Evolutionary conservation across 2,329 filamentous ascomycete species (phyloP).

Genomic region (Stemphylium vesicarium): DNA sequence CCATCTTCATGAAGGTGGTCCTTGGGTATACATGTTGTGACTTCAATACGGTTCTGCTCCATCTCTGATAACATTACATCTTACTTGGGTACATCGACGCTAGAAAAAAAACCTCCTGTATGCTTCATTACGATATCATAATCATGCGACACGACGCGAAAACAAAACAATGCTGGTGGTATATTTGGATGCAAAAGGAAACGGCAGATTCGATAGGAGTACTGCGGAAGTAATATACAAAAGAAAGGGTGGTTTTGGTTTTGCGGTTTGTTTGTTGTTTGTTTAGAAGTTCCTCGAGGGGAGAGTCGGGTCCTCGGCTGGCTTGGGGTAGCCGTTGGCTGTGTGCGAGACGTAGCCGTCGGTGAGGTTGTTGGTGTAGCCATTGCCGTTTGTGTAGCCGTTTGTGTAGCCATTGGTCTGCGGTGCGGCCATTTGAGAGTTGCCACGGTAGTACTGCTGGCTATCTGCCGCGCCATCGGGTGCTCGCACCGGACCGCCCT

Average conservation of each 20-base stretch:
- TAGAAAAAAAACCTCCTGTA: neutral
- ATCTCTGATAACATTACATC: neutral
- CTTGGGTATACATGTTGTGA: too few relatives aligned
- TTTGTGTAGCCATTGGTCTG: conserved; percentile 16
- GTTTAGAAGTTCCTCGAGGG: conserved; percentile 40
- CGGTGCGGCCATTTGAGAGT: conserved; percentile 13
- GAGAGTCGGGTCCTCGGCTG: conserved; percentile 21
- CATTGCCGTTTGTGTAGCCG: conserved; percentile 10
- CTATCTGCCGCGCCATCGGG: conserved; percentile 29
- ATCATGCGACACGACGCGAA: neutral
- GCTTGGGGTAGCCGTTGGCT: conserved; percentile 29
- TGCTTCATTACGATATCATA: conserved; percentile 1
- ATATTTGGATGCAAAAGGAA: conserved; percentile 11
- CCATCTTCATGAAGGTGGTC: too few relatives aligned
- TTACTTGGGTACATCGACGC: neutral
- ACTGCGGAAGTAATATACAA: conserved; percentile 5
- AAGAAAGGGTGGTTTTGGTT: neutral
- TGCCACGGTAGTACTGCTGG: conserved; percentile 36
- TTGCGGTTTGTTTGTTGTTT: neutral
- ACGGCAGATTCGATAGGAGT: neutral
- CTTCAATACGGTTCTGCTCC: neutral
- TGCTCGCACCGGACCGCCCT: conserved; percentile 14
- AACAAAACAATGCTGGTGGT: conserved; percentile 8
- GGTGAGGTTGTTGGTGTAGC: conserved; percentile 1
- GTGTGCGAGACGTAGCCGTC: conserved; percentile 14